Evolutionary conservation across 2,329 filamentous ascomycete genomes (phyloP), one percentile per base, ranked within the genome.

Genomic region (Teratosphaeria viscida): DNA sequence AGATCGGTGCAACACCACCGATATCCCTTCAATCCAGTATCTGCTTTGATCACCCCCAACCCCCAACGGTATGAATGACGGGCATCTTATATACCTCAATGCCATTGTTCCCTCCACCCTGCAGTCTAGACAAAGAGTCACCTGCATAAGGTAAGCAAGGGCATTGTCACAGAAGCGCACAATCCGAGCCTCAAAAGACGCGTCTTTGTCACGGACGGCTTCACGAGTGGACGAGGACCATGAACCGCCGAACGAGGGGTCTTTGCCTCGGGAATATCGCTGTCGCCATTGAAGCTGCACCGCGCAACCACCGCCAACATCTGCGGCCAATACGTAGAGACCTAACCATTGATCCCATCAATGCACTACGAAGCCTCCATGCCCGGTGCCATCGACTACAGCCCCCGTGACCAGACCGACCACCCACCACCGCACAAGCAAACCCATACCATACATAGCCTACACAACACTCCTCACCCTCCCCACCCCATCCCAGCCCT

Each of bases 401-500:
- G 23, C 23, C 23, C 23, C 23, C 23, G 23, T 23, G 23, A 2
- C 23, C 23, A 23, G 23, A 23, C 23, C 23, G 2, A 32, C 37
- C 11, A 43, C 16, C 19, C 16, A 23, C 43, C 8, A 19, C 43
- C 5, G n/a, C 43, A 5, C 43, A n/a, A 49, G 11, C 37, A 6
- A 23, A 39, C n/a, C 54, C 19, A 3, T 7, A 32, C 29, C 29
- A 32, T 23, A 7, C 29, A 32, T 23, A 32, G 2, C 29, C 29
- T 32, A 32, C 0, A 32, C 3, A 32, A 32, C 29, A 32, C 29
- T 23, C 53, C 56, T 64, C n/a, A 68, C 60, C 57, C 61, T 65
- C 29, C 54, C 58, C 10, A 71, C 60, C 16, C 68, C 68, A 43
- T 69, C 68, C 70, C 70, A 72, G 7, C 69, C 70, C 52, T 67